Evolutionary conservation across 306 rosid species (phyloP).

Genomic region (Prinsepia uniflora): DNA sequence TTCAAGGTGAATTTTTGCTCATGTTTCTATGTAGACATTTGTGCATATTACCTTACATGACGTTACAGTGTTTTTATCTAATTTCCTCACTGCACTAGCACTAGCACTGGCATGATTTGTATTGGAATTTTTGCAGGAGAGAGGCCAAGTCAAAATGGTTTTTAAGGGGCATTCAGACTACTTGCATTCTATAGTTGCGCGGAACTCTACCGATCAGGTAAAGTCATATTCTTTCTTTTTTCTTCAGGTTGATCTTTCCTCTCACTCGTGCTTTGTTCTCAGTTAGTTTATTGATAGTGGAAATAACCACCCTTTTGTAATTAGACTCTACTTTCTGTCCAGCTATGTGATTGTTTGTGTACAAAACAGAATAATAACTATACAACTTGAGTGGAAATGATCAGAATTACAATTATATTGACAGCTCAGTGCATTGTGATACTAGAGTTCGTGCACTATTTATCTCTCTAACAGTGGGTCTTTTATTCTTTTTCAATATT

Average conservation of each 20-base stretch:
- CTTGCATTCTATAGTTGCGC: slow-evolving; percentile 81
- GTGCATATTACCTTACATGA: neutral
- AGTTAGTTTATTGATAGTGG: slow-evolving; percentile 11
- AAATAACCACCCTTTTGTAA: neutral
- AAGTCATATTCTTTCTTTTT: slow-evolving; percentile 17
- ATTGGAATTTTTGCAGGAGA: slow-evolving; percentile 48
- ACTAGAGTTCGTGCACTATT: slow-evolving; percentile 17
- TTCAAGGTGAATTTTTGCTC: slow-evolving; percentile 41
- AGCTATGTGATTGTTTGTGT: no score
- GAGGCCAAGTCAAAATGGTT: slow-evolving; percentile 64
- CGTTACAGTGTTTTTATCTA: neutral
- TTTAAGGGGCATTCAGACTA: slow-evolving; percentile 87
- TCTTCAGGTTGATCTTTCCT: slow-evolving; percentile 13
- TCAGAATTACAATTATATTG: neutral
- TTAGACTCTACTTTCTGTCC: neutral
- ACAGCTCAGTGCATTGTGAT: neutral
- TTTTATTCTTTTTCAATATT: slow-evolving; percentile 21
- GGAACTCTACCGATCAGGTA: slow-evolving; percentile 82
- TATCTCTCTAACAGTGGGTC: slow-evolving; percentile 22
- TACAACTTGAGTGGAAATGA: neutral
- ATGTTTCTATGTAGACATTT: neutral
- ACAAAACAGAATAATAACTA: no score
- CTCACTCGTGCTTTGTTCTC: neutral
- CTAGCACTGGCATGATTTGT: slow-evolving; percentile 22
- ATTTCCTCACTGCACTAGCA: slow-evolving; percentile 8